Percentiles rank a stretch among this genome's conserved stretches.
Conservation (phyloP, 2,329 filamentous ascomycete species). For the Fusarium multiceps region DNA sequence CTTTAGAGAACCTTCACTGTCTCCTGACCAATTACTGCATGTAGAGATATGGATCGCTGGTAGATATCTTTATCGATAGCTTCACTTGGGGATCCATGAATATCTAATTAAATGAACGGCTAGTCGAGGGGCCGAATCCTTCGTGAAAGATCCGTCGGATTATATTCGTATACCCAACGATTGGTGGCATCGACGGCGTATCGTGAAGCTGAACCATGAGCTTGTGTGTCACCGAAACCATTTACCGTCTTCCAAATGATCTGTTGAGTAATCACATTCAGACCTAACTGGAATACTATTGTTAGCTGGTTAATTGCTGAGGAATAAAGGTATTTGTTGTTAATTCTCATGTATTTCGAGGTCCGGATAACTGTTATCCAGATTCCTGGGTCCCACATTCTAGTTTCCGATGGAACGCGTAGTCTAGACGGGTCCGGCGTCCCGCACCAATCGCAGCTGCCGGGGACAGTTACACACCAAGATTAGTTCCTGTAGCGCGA, state of each 20-base stretch:
- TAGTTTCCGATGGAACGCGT: not conserved
- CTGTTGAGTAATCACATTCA: too few species aligned
- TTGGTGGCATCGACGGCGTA: not conserved
- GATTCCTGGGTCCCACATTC: not conserved
- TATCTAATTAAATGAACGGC: not conserved
- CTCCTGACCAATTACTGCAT: too few species aligned
- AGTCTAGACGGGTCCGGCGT: not conserved
- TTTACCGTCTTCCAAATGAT: too few species aligned
- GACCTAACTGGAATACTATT: too few species aligned
- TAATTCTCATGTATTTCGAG: accelerated
- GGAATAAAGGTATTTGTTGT: not conserved
- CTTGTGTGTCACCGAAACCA: not conserved
- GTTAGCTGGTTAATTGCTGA: not conserved
- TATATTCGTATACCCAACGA: not conserved
- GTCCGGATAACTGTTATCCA: not conserved
- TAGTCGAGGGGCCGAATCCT: not conserved
- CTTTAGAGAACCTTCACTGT: too few species aligned
- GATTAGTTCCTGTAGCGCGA: not conserved
- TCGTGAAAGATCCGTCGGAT: accelerated
- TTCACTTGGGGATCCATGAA: too few species aligned
- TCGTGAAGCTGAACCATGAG: not conserved
- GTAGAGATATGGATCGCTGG: too few species aligned
- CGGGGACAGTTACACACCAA: not conserved
- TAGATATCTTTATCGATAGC: too few species aligned
- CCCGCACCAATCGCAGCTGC: not conserved